Percentiles rank a stretch among this genome's conserved stretches.
Conservation (phyloP, 768 basidiomycete genomes). For the Sistotremastrum suecicum region DNA sequence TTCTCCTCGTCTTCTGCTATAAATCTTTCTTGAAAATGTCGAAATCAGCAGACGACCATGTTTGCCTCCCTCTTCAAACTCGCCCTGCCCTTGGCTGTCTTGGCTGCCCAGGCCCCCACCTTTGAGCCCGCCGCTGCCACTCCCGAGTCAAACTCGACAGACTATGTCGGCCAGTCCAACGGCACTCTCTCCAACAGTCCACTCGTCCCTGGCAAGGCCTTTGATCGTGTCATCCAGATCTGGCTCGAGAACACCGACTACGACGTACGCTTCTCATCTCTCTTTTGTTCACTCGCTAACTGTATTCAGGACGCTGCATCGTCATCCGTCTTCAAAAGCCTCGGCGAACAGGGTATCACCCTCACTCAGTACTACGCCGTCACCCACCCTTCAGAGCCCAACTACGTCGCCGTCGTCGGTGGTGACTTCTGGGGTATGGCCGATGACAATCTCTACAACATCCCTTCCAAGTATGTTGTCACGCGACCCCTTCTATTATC, state of each 20-base stretch:
- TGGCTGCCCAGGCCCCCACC: constrained; percentile 8
- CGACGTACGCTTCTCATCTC: constrained; percentile 7
- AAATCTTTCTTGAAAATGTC: not conserved
- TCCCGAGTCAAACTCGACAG: constrained; percentile 14
- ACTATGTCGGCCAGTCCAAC: constrained; percentile 30
- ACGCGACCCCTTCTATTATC: not conserved
- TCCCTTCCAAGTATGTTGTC: constrained; percentile 10
- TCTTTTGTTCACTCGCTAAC: constrained; percentile 14
- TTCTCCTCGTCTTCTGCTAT: not conserved
- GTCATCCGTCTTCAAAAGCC: constrained; percentile 17
- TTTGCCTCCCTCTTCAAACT: not conserved
- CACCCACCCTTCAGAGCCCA: constrained; percentile 50
- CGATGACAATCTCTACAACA: constrained; percentile 23
- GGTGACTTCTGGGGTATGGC: constrained; percentile 41
- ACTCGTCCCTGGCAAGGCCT: constrained; percentile 26
- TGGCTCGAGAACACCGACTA: constrained; percentile 57
- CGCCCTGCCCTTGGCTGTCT: no score
- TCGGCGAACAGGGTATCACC: constrained; percentile 36
- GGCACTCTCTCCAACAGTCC: constrained; percentile 25
- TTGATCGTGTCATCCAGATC: constrained; percentile 36
- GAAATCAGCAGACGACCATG: constrained; percentile 1
- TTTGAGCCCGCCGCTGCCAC: constrained; percentile 17
- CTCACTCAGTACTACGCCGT: constrained; percentile 30
- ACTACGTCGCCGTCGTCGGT: constrained; percentile 32
- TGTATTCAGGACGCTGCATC: constrained; percentile 7